Evolutionary conservation across 805 yeast genomes (phyloP), one percentile per base, ranked within the genome.

Genomic region (Zygosaccharomyces bailii): DNA sequence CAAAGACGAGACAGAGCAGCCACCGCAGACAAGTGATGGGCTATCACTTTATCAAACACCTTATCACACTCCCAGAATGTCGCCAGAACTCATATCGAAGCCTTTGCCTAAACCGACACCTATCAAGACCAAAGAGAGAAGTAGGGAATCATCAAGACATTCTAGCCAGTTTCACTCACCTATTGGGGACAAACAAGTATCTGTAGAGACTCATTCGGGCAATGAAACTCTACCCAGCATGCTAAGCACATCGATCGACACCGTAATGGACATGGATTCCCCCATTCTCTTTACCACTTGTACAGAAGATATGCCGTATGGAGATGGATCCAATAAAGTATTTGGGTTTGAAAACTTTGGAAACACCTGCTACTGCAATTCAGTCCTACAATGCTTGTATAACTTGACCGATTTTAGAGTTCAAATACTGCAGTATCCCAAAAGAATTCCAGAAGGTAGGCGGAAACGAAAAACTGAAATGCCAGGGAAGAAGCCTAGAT

Each of bases 291-390:
- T 42, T 5, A 42, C 52, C 9, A 42, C 45, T 10, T 35, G 39
- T 10, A 35, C 46, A 7, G 52, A 48, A 18, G 34, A 30, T 3
- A 42, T 69, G 48, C 83, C 82, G 7, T 80, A 64, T 57, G 90
- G 88, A 4, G 82, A 80, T 59, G 90, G 89, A 1, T 69, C 81
- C 5, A 70, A 76, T 48, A 85, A 84, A 61, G 74, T 85, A 17
- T 85, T 78, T 61, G 95, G 95, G 1, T 78, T 84, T 76, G 93
- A 86, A 60, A 86, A 86, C 59, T 85, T 84, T 56, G 96, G 95
- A 2, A 84, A 89, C 61, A 89, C 97, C 0, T 93, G 98, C 68
- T 91, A 91, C 68, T 86, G 96, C 66, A 93, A 93, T 56, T 87
- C 96, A 7, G 86, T 93, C 23, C 68, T 93, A 18, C 99, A 93